phyloP scores from a whole-genome alignment of 805 yeast species.

The Candida ipomoeae region DNA sequence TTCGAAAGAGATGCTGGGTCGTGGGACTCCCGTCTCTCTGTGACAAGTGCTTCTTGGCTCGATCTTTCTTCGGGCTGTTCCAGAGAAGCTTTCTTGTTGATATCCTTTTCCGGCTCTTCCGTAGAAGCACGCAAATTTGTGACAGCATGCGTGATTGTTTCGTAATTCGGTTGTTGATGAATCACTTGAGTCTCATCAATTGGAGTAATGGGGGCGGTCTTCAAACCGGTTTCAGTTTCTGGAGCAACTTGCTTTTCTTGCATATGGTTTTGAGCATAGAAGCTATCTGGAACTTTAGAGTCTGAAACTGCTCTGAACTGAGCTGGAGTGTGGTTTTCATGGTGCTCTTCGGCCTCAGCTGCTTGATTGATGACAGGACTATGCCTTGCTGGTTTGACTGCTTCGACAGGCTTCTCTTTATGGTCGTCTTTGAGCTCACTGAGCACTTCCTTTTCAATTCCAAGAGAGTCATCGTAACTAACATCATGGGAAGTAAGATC shows the following conservation, averaged over 20 bases:
- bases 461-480: constrained; percentile 36
- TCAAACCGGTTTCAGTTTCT: neutral
- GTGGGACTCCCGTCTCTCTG: neutral
- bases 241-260: neutral
- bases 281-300: neutral
- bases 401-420: neutral
- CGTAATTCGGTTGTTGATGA: neutral
- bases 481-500: constrained; percentile 38
- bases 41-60: neutral
- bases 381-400: neutral
- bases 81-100: neutral
- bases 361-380: neutral
- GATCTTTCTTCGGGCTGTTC: neutral
- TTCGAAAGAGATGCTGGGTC: neutral
- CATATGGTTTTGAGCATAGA: neutral
- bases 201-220: neutral
- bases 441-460: constrained; percentile 30
- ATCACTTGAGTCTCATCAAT: neutral
- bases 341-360: neutral
- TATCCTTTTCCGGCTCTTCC: neutral
- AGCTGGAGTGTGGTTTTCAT: neutral
- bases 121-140: neutral
- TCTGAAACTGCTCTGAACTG: constrained; percentile 1
- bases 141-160: neutral
- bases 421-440: constrained; percentile 14